Conservation (phyloP, 192 early-diverging fungal genomes). For the Backusella circina region DNA sequence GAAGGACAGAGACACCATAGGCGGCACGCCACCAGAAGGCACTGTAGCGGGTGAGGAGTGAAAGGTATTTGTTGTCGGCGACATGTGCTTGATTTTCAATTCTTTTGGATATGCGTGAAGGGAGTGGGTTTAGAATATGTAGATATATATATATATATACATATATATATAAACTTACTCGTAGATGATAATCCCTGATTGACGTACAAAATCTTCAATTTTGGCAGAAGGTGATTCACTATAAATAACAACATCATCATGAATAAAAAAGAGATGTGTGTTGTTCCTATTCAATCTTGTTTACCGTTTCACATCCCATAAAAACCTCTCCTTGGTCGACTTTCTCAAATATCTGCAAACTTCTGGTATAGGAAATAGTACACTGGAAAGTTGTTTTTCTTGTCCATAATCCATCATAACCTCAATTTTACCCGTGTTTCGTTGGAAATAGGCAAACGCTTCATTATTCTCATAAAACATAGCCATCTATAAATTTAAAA, state of each 20-base stretch:
- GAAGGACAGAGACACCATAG: slow-evolving; percentile 7
- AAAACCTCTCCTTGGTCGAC: slow-evolving; percentile 21
- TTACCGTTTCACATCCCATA: slow-evolving; percentile 30
- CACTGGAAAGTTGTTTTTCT: slow-evolving; percentile 23
- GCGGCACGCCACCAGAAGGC: slow-evolving; percentile 18
- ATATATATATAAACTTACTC: slow-evolving; percentile 7
- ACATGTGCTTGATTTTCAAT: slow-evolving; percentile 24
- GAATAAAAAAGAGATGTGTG: background rate
- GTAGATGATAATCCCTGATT: slow-evolving; percentile 18
- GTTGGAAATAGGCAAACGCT: slow-evolving; percentile 21
- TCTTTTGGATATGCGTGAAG: no score
- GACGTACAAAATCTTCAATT: slow-evolving; percentile 23
- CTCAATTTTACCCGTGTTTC: slow-evolving; percentile 22
- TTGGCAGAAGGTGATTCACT: slow-evolving; percentile 24
- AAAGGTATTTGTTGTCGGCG: slow-evolving; percentile 12
- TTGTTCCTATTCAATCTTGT: background rate
- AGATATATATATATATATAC: background rate
- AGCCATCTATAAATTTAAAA: background rate
- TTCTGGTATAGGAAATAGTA: slow-evolving; percentile 24
- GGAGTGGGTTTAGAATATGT: no score
- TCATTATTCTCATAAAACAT: slow-evolving; percentile 9
- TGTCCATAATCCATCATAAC: slow-evolving; percentile 28
- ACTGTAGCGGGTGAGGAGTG: slow-evolving; percentile 12
- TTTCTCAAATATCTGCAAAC: slow-evolving; percentile 20
- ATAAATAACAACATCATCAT: background rate